Base-by-base conservation (phyloP, 306 rosid genomes). In the Carpinus fangiana region DNA sequence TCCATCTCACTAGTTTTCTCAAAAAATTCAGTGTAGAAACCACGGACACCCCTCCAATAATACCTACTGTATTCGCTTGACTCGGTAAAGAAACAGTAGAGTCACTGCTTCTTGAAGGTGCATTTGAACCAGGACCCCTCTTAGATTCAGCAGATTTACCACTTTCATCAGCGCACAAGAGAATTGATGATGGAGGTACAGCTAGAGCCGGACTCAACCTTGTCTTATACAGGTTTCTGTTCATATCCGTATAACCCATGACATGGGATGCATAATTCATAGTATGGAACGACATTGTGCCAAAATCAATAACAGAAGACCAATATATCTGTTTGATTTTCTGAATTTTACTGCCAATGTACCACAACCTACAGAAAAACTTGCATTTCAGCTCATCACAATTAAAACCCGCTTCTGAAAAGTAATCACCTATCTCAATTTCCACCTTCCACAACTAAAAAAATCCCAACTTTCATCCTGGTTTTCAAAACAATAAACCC, bases 41-140 rank as follows among this genome's bases (percentile, higher is more conserved):
- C 21, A 83, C 91, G 71, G 91, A 93, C 12, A 62, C 75, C 48
- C 98, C 97, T 73, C 98, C 98, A 73, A 93, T 82, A 76, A 93
- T 87, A 34, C 98, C 98, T 56, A 91, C 83, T 34, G 82, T 55
- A 52, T 73, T 83, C 20, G 67, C 82, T 74, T 79, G 89, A 78
- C 21, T 82, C 12, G 78, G 46, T 75, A 89, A 74, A 80, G 90
- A 78, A 70, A 69, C 46, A 48, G 56, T 47, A 48, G 82, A 85
- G 50, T 82, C 87, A 82, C 8, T 64, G 62, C 54, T 84, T 73
- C 60, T 79, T 23, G 84, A 87, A 76, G 78, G 75, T 62, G 76
- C 70, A 60, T 26, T 84, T 76, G 86, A 82, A 61, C 73, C 83
- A 80, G 54, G 76, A 79, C 78, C 65, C 80, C 72, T 89, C 53